phyloP scores from a whole-genome alignment of 495 filamentous ascomycete genomes.

The Filosporella fistucella region DNA sequence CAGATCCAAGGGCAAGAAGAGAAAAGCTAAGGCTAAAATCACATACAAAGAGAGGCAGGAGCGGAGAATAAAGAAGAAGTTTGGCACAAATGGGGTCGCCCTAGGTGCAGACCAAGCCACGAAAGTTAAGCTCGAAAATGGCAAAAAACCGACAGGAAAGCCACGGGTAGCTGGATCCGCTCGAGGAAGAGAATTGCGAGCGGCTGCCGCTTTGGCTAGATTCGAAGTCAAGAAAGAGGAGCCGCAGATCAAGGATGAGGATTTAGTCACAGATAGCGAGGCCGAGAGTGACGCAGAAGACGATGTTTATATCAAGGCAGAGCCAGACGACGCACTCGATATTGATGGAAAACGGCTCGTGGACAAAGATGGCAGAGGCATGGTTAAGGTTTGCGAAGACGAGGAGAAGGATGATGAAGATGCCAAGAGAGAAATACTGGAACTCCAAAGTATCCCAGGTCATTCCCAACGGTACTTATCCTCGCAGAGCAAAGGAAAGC shows the following conservation, averaged over 20 bases:
- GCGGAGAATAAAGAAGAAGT: constrained; percentile 66
- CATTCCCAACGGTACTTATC: neutral
- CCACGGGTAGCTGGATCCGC: constrained; percentile 67
- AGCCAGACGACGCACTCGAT: constrained; percentile 41
- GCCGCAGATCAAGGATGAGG: constrained; percentile 18
- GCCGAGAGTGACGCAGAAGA: constrained; percentile 17
- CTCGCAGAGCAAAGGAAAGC: neutral
- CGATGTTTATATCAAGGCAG: constrained; percentile 19
- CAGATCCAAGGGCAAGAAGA: constrained; percentile 47
- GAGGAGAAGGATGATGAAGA: constrained; percentile 40
- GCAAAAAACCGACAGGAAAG: constrained; percentile 44
- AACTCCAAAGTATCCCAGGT: constrained; percentile 11
- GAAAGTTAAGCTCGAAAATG: constrained; percentile 61
- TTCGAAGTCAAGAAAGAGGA: constrained; percentile 54
- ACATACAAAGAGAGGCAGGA: constrained; percentile 62
- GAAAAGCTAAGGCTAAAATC: constrained; percentile 41
- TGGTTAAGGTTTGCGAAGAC: constrained; percentile 70
- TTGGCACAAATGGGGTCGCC: constrained; percentile 60
- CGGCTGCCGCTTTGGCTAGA: constrained; percentile 69
- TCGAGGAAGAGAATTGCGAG: constrained; percentile 68
- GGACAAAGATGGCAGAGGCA: constrained; percentile 52
- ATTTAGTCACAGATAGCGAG: constrained; percentile 21
- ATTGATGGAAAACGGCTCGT: constrained; percentile 54
- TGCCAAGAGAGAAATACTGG: constrained; percentile 16
- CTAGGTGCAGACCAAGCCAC: constrained; percentile 62